Evolutionary conservation across 1,284 basidiomycete genomes (phyloP), one percentile per base, ranked within the genome.

Genomic region (Irpex sp.): DNA sequence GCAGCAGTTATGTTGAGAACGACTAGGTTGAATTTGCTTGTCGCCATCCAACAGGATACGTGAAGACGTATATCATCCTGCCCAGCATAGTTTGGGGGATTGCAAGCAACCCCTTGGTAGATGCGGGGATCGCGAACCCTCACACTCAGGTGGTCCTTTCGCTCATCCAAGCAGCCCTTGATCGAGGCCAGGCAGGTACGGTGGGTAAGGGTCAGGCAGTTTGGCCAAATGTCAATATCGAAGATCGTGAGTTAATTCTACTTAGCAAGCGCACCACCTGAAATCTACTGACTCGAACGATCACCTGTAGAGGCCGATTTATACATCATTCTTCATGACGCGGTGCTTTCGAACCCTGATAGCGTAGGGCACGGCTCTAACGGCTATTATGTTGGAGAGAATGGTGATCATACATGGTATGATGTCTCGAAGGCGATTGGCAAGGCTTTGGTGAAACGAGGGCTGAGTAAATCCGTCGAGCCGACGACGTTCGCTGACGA

Each of bases 331-430:
- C 9, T 73, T 5, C 67, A 67, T 58, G 63, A 72, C 57, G 61
- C 62, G 4, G 48, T 68, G 26, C 13, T 6, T 66, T 70, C 40
- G 66, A 44, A 8, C 40, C 40, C 40, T 9, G 40, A 44, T 11
- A 44, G 15, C 4, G 15, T 44, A 44, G 40, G 67, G 4, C 80
- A 82, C 59, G 82, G 82, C 1, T 70, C 73, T 6, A 73, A 78
- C 5, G 82, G 82, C 1, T 82, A 75, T 64, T 83, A 81, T 66
- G 80, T 83, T 64, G 79, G 68, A 8, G 81, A 80, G 66, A 80
- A 79, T 63, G 80, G 80, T 34, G 79, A 82, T 62, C 75, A 80
- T 63, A 71, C 65, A 9, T 65, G 78, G 61, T 69, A 74, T 58
- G 70, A 76, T 9, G 65, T 82, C 5, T 73, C 73, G 0, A 72